A percentile compares a stretch with the other conserved stretches of the same genome.
phyloP scores from a whole-genome alignment of 2,329 filamentous ascomycete genomes.

The Blumeria graminis region DNA sequence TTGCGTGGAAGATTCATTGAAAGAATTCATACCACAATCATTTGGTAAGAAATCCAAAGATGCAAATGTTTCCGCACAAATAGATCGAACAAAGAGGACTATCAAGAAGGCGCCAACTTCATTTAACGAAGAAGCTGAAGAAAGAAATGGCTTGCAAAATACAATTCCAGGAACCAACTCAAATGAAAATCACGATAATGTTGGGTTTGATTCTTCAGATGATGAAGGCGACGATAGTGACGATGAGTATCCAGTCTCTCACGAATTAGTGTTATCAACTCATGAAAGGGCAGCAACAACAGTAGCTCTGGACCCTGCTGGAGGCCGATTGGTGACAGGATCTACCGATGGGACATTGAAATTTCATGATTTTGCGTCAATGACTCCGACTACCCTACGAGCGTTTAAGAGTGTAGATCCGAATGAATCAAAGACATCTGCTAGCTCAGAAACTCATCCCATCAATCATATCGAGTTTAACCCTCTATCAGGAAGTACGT shows the following conservation, averaged over 20 bases:
- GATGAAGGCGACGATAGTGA: constrained; percentile 33
- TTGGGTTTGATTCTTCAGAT: constrained; percentile 24
- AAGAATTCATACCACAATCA: constrained; percentile 52
- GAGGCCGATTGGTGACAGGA: constrained; percentile 65
- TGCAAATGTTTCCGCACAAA: constrained; percentile 53
- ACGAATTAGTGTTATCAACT: constrained; percentile 79
- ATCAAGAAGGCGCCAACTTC: constrained; percentile 14
- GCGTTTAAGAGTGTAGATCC: constrained; percentile 87
- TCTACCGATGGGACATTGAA: constrained; percentile 82
- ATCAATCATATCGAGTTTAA: constrained; percentile 77
- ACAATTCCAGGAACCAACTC: constrained; percentile 12
- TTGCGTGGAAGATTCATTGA: constrained; percentile 42
- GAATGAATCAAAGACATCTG: constrained; percentile 45
- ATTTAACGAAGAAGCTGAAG: not conserved
- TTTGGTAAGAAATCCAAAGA: constrained; percentile 66
- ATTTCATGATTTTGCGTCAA: constrained; percentile 81
- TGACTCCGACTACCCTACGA: constrained; percentile 83
- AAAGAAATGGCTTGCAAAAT: constrained; percentile 8
- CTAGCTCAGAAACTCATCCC: constrained; percentile 60
- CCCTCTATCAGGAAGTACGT: constrained; percentile 49
- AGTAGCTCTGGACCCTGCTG: constrained; percentile 61
- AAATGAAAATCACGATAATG: constrained; percentile 18
- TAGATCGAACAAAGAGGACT: constrained; percentile 50
- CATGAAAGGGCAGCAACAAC: constrained; percentile 75
- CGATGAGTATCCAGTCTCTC: constrained; percentile 77